Evolutionary conservation across 129 eudicot species (phyloP), one percentile per base, ranked within the genome.

Genomic region (Tagetes patula): DNA sequence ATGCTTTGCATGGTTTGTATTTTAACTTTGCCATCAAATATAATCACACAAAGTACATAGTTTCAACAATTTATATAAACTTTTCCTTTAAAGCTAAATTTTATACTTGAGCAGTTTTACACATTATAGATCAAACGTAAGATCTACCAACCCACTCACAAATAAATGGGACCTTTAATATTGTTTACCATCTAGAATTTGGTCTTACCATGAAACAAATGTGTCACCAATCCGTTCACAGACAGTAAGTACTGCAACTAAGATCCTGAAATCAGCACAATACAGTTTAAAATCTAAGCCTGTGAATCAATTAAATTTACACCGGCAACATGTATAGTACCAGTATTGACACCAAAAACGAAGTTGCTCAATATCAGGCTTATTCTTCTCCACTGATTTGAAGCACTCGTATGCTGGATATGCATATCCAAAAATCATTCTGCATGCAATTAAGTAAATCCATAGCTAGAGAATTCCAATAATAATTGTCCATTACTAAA

Each of bases 291-390:
- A 39, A 64, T 49, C 6, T 4, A 46, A 71, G 40, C 42, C 67
- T 62, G 31, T 34, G 32, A 53, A 74, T 47, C 30, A 37, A 39
- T 13, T 7, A 52, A 12, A 31, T 14, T 30, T 13, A 38, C 14
- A 50, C 6, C 1, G 6, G 8, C 12, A 7, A 69, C 61, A 43
- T 33, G 67, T 8, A 67, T 43, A 20, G 62, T 87, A 92, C 98
- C 98, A 93, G 71, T 89, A 93, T 73, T 93, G 98, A 79, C 96
- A 93, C 98, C 96, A 93, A 81, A 93, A 93, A 5, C 95, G 95
- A 64, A 93, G 92, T 53, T 85, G 85, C 71, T 89, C 95, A 45
- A 93, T 86, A 43, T 89, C 92, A 46, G 98, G 92, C 63, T 87
- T 93, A 69, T 93, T 93, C 86, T 69, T 85, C 65, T 93, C 98